Evolutionary conservation across 2,329 filamentous ascomycete species (phyloP).

Genomic region (Botrytis fabae): DNA sequence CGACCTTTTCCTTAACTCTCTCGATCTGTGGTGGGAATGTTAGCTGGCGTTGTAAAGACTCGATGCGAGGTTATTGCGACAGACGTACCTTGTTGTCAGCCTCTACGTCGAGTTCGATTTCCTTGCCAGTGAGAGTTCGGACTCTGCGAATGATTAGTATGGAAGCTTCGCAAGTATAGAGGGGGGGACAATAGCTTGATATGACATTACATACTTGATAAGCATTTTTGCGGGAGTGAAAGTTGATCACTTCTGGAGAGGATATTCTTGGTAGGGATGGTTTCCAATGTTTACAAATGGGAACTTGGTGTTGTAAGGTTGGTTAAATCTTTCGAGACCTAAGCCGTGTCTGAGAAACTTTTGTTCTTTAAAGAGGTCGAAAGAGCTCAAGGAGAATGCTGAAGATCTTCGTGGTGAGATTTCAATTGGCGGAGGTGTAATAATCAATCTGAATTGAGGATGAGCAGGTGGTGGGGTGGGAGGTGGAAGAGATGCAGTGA

Average conservation of each 20-base stretch:
- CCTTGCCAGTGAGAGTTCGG: slow-evolving; percentile 95
- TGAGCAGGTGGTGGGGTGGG: not conserved
- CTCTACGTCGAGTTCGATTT: slow-evolving; percentile 98
- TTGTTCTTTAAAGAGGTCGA: not conserved
- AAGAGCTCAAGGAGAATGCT: not conserved
- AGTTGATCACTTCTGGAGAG: not conserved
- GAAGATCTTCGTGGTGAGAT: not conserved
- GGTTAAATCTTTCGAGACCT: not conserved
- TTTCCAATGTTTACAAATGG: not conserved
- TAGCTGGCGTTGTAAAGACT: not conserved
- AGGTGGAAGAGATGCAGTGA: not conserved
- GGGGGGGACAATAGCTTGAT: not conserved
- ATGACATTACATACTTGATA: slow-evolving; percentile 12
- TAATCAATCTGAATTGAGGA: not conserved
- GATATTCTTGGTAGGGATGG: not conserved
- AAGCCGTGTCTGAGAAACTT: not conserved
- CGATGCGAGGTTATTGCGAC: not conserved
- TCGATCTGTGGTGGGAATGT: slow-evolving; percentile 62
- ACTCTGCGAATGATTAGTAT: slow-evolving; percentile 60
- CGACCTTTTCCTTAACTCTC: slow-evolving; percentile 97
- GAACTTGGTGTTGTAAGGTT: not conserved
- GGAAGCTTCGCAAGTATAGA: not conserved
- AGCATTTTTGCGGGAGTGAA: not conserved
- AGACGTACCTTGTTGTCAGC: slow-evolving; percentile 77
- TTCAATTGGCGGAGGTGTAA: not conserved